These are phyloP conservation scores for Leccinum pellstonianum DNA, from an alignment of 768 basidiomycete genomes.

Conservation along the genomic window DNA sequence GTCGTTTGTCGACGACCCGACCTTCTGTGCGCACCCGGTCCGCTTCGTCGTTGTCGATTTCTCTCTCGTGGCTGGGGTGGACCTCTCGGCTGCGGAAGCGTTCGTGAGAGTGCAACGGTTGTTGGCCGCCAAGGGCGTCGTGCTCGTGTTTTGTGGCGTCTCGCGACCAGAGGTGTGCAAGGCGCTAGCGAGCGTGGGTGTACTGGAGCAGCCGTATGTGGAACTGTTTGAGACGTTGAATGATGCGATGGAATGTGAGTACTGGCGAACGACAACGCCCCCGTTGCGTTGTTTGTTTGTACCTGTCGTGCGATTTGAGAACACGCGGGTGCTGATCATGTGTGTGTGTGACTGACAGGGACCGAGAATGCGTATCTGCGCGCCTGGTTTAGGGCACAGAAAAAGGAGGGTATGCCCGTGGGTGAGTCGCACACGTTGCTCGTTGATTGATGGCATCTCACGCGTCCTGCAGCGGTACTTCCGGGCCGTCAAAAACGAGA, in stretches of 20 bases:
- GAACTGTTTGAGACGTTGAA: constrained; percentile 81
- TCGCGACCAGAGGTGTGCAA: constrained; percentile 61
- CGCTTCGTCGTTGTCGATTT: constrained; percentile 91
- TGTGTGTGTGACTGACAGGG: constrained; percentile 45
- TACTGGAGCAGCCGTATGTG: constrained; percentile 74
- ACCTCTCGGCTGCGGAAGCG: constrained; percentile 94
- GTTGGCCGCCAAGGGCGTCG: constrained; percentile 69
- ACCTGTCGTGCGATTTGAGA: neutral
- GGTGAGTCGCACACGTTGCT: constrained; percentile 36
- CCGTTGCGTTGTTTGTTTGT: constrained; percentile 4
- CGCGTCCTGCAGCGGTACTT: constrained; percentile 29
- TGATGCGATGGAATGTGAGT: constrained; percentile 90
- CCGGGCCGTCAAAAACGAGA: constrained; percentile 57
- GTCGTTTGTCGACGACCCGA: constrained; percentile 63
- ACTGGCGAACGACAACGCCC: neutral
- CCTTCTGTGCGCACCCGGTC: constrained; percentile 74
- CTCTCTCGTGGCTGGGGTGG: constrained; percentile 81
- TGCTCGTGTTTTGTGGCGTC: constrained; percentile 88
- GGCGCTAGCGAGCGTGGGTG: constrained; percentile 74
- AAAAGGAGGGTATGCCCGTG: constrained; percentile 47
- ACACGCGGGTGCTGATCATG: constrained; percentile 1
- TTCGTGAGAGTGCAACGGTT: constrained; percentile 89
- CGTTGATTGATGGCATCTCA: neutral
- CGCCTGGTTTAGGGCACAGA: constrained; percentile 72
- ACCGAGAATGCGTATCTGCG: constrained; percentile 91